Evolutionary conservation across 768 basidiomycete species (phyloP), one percentile per base, ranked within the genome.

Genomic region (Xerocomellus amylosporus): DNA sequence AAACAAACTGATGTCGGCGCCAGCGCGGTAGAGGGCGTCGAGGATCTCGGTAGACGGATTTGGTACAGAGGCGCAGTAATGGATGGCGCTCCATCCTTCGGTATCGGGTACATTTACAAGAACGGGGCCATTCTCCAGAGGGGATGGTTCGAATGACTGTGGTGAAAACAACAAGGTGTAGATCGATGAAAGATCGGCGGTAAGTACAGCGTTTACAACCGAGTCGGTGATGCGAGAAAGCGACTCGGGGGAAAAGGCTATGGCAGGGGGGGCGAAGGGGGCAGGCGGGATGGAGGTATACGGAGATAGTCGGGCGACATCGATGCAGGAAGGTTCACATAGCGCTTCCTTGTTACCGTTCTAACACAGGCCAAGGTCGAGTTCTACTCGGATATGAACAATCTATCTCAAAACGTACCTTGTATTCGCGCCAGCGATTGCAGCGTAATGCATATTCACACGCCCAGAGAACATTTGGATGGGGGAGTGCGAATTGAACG

Each of bases 21-120:
- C 89, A 33, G 88, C 88, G 54, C 80, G 83, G 61, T 88, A 90
- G 37, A 91, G 74, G 24, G 82, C 78, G 58, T 91, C 87, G 54
- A 90, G 74, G 50, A 85, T 74, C 51, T 84, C 78, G 40, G 81
- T 71, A 13, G 82, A 86, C 4, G 86, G 88, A 22, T 72, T 69
- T 49, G 73, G 70, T 46, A 75, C 74, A 54, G 81, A 77, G 51
- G 79, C 83, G 64, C 85, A 87, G 62, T 90, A 76, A 61, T 91
- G 89, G 46, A 90, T 77, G 51, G 84, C 76, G 58, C 85, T 84
- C 86, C 88, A 89, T 46, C 87, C 88, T 46, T 79, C 76, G 7
- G 75, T 62, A 64, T 90, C 88, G 30, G 82, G 82, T 53, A 77
- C 65, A 72, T 91, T 91, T 63, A 90, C 82, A 56, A 90, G 80